Percentiles rank a stretch among this genome's conserved stretches.
phyloP scores from a whole-genome alignment of 441 rosid genomes.

The Mallotus repandus region DNA sequence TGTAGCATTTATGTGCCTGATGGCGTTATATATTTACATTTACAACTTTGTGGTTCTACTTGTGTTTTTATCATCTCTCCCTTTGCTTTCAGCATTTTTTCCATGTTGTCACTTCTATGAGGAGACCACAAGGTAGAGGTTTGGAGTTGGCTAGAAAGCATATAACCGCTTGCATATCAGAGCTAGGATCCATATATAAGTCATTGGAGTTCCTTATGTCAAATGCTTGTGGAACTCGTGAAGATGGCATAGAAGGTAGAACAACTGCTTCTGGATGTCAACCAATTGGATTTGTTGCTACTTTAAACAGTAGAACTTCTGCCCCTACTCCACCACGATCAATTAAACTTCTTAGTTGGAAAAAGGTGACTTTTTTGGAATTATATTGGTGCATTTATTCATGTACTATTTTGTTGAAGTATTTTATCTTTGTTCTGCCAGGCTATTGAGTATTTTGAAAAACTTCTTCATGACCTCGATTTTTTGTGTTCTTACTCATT shows the following conservation, averaged over 20 bases:
- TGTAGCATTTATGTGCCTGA: conserved; percentile 13
- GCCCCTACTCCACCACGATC: conserved; percentile 98
- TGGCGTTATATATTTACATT: conserved; percentile 5
- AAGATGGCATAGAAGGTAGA: conserved; percentile 48
- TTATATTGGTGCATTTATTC: conserved; percentile 16
- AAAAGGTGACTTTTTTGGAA: conserved; percentile 50
- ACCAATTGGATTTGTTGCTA: conserved; percentile 92
- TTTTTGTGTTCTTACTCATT: conserved; percentile 62
- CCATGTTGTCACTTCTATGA: conserved; percentile 78
- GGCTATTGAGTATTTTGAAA: conserved; percentile 83
- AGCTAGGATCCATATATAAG: conserved; percentile 59
- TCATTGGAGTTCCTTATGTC: conserved; percentile 53
- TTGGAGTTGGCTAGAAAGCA: conserved; percentile 90
- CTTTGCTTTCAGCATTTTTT: conserved; percentile 76
- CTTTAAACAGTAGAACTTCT: conserved; percentile 74
- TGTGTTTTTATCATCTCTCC: conserved; percentile 26
- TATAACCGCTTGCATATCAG: conserved; percentile 71
- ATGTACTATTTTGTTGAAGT: conserved; percentile 28
- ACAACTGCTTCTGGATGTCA: conserved; percentile 86
- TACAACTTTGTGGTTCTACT: conserved; percentile 3
- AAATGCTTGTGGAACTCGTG: conserved; percentile 35
- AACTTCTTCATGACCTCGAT: conserved; percentile 91
- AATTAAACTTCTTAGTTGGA: conserved; percentile 81
- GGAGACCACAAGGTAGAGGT: conserved; percentile 96
- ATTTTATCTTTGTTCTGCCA: conserved; percentile 35